Evolutionary conservation across 2,329 filamentous ascomycete genomes (phyloP).

Genomic region (Dactylellina leptospora): DNA sequence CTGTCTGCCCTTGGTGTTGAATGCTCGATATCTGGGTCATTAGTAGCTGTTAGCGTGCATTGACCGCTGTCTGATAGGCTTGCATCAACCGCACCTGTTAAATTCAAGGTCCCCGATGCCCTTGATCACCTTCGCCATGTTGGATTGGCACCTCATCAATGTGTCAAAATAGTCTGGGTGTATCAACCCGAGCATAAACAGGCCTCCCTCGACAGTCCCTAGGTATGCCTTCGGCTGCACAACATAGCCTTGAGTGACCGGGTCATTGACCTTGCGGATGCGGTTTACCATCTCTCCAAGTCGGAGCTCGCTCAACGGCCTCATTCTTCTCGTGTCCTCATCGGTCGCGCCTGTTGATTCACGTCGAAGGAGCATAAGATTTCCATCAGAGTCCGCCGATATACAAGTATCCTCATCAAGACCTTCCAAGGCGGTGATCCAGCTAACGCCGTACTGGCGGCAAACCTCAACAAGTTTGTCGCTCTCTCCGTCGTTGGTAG

Average conservation of each 20-base stretch:
- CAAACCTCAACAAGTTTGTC: conserved; percentile 76
- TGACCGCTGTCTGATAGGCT: background rate
- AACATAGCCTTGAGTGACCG: conserved; percentile 21
- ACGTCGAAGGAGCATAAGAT: conserved; percentile 79
- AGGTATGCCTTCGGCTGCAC: conserved; percentile 79
- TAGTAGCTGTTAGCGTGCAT: background rate
- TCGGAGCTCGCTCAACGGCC: conserved; percentile 80
- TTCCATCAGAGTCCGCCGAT: conserved; percentile 85
- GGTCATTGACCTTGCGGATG: conserved; percentile 71
- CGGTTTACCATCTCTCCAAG: conserved; percentile 93
- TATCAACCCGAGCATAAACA: conserved; percentile 89
- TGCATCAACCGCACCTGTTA: conserved; percentile 61
- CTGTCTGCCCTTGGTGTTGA: conserved; percentile 75
- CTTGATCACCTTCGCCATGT: conserved; percentile 72
- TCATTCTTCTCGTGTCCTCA: conserved; percentile 75
- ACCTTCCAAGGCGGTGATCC: conserved; percentile 80
- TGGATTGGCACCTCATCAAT: conserved; percentile 80
- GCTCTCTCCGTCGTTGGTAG: conserved; percentile 67
- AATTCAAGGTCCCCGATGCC: conserved; percentile 80
- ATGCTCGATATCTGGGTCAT: conserved; percentile 73
- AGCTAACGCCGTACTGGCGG: conserved; percentile 74
- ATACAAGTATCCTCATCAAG: conserved; percentile 79
- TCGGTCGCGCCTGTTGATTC: conserved; percentile 76
- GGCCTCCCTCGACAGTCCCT: conserved; percentile 87
- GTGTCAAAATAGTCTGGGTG: conserved; percentile 76